Evolutionary conservation across 345 rosid genomes (phyloP), one percentile per base, ranked within the genome.

Genomic region (Murraya paniculata): DNA sequence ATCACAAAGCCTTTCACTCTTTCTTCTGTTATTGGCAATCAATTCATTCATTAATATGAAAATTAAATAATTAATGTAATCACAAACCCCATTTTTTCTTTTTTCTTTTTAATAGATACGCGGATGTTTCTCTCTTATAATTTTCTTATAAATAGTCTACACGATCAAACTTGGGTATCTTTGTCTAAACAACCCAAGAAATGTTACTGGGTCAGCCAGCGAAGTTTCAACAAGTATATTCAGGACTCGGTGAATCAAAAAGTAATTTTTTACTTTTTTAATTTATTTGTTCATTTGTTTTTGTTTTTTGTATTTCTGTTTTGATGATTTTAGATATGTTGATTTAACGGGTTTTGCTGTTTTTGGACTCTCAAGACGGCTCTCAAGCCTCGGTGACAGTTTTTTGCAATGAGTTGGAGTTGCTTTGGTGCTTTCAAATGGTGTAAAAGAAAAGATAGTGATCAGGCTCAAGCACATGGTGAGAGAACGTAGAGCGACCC

Each of bases 391-490:
- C 35, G 25, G 21, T 35, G 36, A 41, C 53, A 48, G 60, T 53
- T 59, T 31, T 25, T 56, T 85, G 88, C 86, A 67, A 94, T 94
- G 98, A 80, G 64, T 78, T 86, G 31, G 67, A 71, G 80, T 28
- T 91, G 97, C 84, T 90, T 90, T 53, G 87, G 94, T 76, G 27
- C 73, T 62, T 70, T 82, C 74, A 74, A 57, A 68, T 71, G 81
- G 75, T 85, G 88, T 67, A 86, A 84, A 81, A 72, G 86, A 74
- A 82, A 70, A 21, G 77, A 71, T 75, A 72, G 36, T 45, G 50
- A 13, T 59, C 79, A 53, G 38, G 67, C 75, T 22, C 87, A 84
- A 64, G 79, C 87, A 77, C 81, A 90, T 82, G 95, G 97, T 91
- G 82, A 78, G 82, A 45, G 56, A 48, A 74, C 68, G 36, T 1